These are phyloP conservation scores for Starmerella geochares DNA, from an alignment of 805 yeast species.

Conservation along the genomic window DNA sequence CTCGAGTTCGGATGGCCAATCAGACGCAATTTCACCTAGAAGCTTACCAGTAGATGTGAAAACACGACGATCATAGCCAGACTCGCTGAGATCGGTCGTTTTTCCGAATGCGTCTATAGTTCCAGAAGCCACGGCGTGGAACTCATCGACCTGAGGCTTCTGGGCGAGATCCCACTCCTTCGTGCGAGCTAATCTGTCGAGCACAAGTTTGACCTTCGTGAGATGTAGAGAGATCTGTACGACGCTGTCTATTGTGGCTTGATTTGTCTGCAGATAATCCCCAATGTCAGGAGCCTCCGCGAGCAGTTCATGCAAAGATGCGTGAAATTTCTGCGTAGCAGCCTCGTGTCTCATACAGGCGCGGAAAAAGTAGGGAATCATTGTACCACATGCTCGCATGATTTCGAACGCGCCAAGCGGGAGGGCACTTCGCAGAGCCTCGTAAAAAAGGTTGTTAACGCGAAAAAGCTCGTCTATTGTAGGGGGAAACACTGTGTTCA, in stretches of 20 bases:
- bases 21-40: conserved; percentile 67
- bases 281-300: conserved; percentile 32
- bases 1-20: conserved; percentile 81
- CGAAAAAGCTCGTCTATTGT: conserved; percentile 90
- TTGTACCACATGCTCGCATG: conserved; percentile 66
- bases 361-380: conserved; percentile 82
- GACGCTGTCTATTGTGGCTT: conserved; percentile 43
- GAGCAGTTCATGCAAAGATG: conserved; percentile 37
- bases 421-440: conserved; percentile 56
- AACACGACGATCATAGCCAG: conserved; percentile 40
- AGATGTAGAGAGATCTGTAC: conserved; percentile 63
- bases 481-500: conserved; percentile 81
- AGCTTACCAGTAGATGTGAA: conserved; percentile 48
- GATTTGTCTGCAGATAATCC: conserved; percentile 25
- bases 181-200: conserved; percentile 48
- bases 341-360: conserved; percentile 93
- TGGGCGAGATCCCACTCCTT: conserved; percentile 31
- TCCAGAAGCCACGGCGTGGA: conserved; percentile 43
- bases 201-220: conserved; percentile 55
- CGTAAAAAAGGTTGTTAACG: conserved; percentile 74
- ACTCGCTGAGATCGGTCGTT: conserved; percentile 30
- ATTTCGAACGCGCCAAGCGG: conserved; percentile 67
- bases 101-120: conserved; percentile 67
- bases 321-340: conserved; percentile 58
- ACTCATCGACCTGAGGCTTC: conserved; percentile 32